phyloP scores from a whole-genome alignment of 768 basidiomycete genomes.

The Inosperma sp. region DNA sequence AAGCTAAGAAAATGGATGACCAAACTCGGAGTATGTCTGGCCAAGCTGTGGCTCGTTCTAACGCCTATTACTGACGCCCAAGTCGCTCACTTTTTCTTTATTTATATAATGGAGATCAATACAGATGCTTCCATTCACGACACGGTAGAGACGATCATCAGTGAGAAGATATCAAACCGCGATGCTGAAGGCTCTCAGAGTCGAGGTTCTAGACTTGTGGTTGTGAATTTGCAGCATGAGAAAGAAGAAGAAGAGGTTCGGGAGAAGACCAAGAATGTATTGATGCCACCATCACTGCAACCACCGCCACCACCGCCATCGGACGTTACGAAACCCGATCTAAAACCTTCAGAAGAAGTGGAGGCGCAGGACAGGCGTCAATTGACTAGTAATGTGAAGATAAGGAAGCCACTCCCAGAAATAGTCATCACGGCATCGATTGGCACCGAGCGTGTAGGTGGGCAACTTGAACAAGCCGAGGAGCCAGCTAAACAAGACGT shows the following conservation, averaged over 20 bases:
- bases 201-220: not conserved
- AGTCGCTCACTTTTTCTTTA: not conserved
- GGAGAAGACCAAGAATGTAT: too few relatives aligned
- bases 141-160: conserved; percentile 13
- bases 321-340: too few relatives aligned
- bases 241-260: too few relatives aligned
- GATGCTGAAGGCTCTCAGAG: not conserved
- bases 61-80: not conserved
- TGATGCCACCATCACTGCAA: not conserved
- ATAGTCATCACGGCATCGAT: too few relatives aligned
- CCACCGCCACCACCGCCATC: not conserved
- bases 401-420: not conserved
- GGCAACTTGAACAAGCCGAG: not conserved
- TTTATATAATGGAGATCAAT: conserved; percentile 1
- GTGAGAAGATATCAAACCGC: conserved; percentile 8
- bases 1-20: conserved; percentile 14
- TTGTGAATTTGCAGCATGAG: too few relatives aligned
- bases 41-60: not conserved
- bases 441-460: not conserved
- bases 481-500: not conserved
- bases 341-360: too few relatives aligned
- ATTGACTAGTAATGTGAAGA: too few relatives aligned
- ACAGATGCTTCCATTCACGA: conserved; percentile 14
- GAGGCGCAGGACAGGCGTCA: too few relatives aligned
- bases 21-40: conserved; percentile 17